Evolutionary conservation across 2,329 filamentous ascomycete genomes (phyloP).

Genomic region (Fusarium sp.): DNA sequence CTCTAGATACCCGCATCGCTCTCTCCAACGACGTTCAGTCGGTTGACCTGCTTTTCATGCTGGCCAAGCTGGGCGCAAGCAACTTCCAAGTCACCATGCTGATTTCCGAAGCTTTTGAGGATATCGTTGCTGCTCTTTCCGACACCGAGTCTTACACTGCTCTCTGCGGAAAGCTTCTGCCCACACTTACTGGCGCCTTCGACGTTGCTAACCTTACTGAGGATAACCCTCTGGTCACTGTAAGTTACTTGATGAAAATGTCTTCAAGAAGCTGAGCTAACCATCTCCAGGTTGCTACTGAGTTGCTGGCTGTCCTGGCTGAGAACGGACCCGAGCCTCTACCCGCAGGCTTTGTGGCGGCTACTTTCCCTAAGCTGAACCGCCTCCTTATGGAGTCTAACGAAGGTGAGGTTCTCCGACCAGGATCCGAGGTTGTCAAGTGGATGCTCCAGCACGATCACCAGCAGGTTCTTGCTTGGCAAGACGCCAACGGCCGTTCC

Average conservation of each 20-base stretch:
- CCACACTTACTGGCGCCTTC: constrained; percentile 88
- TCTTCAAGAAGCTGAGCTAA: constrained; percentile 32
- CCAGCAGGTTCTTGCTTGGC: constrained; percentile 88
- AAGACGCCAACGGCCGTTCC: constrained; percentile 80
- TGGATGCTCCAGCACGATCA: constrained; percentile 92
- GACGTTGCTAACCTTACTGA: constrained; percentile 88
- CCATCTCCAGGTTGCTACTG: constrained; percentile 74
- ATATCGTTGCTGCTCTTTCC: constrained; percentile 77
- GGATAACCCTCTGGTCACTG: constrained; percentile 84
- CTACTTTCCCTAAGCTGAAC: constrained; percentile 87
- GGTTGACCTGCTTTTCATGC: constrained; percentile 84
- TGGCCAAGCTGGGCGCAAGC: constrained; percentile 86
- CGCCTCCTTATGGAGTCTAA: constrained; percentile 82
- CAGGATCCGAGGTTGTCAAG: constrained; percentile 86
- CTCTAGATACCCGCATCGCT: constrained; percentile 79
- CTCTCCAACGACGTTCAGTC: constrained; percentile 78
- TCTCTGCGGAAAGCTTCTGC: constrained; percentile 87
- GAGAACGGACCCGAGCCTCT: constrained; percentile 87
- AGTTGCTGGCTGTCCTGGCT: constrained; percentile 82
- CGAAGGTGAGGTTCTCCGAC: constrained; percentile 90
- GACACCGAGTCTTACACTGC: constrained; percentile 77
- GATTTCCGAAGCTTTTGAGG: constrained; percentile 91
- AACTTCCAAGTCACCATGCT: constrained; percentile 93
- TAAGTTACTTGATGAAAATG: constrained; percentile 49
- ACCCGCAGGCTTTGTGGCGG: constrained; percentile 85